Evolutionary conservation across 2,329 filamentous ascomycete species (phyloP).

Genomic region (Trichophyton rubrum): DNA sequence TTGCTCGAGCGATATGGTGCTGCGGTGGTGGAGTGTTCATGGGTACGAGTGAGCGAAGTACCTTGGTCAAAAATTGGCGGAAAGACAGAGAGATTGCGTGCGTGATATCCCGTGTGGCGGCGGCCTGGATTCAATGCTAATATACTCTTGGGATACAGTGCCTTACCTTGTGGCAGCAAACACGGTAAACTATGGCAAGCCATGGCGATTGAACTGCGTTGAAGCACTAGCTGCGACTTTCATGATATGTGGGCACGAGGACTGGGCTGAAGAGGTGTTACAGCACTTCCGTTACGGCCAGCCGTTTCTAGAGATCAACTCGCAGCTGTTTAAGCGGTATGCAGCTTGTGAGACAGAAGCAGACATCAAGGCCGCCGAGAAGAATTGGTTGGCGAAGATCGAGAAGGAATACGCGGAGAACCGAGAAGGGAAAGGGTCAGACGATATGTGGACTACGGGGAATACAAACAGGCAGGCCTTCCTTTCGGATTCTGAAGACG

Average conservation of each 20-base stretch:
- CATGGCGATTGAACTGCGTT: conserved; percentile 89
- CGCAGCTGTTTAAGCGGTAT: conserved; percentile 67
- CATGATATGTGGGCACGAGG: conserved; percentile 76
- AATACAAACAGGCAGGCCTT: conserved; percentile 62
- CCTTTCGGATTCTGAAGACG: conserved; percentile 34
- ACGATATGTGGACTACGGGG: conserved; percentile 80
- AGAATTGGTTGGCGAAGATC: conserved; percentile 76
- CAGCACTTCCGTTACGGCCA: conserved; percentile 77
- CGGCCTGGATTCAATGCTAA: neutral
- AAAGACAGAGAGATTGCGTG: conserved; percentile 69
- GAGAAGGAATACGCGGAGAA: conserved; percentile 81
- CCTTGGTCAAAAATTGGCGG: conserved; percentile 86
- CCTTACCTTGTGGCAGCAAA: conserved; percentile 96
- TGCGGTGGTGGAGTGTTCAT: conserved; percentile 93
- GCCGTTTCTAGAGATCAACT: conserved; percentile 84
- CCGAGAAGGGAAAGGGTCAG: conserved; percentile 44
- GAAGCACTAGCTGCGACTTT: conserved; percentile 90
- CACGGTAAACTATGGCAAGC: conserved; percentile 91
- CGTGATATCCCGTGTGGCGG: conserved; percentile 11
- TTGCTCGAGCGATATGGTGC: conserved; percentile 80
- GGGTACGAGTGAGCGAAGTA: conserved; percentile 84
- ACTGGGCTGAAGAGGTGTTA: conserved; percentile 80
- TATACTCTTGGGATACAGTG: conserved; percentile 32
- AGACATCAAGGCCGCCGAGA: conserved; percentile 70
- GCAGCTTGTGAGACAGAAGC: conserved; percentile 71